phyloP scores from a whole-genome alignment of 2,329 filamentous ascomycete species.

The Intubia oerlemansii region DNA sequence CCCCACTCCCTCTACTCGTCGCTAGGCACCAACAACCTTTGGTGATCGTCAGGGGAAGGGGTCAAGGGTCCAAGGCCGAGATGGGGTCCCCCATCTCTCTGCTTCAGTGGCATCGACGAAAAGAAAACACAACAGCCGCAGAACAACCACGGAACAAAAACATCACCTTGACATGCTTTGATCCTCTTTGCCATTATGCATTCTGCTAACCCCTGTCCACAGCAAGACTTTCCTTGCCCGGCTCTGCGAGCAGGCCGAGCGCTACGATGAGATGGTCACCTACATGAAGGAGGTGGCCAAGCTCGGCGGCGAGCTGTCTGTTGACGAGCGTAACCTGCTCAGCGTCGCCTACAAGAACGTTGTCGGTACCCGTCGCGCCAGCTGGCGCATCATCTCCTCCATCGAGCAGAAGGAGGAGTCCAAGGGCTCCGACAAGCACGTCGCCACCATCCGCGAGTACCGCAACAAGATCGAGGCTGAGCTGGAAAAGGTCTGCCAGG shows the following conservation, averaged over 20 bases:
- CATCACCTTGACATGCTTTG: too few species aligned
- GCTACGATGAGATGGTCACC: slow-evolving; percentile 99
- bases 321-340: slow-evolving; percentile 96
- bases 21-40: too few species aligned
- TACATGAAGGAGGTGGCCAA: slow-evolving; percentile 99
- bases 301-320: slow-evolving; percentile 56
- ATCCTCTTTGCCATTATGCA: too few species aligned
- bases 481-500: slow-evolving; percentile 92
- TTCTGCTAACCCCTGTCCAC: slow-evolving; percentile 10
- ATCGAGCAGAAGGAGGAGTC: slow-evolving; percentile 99
- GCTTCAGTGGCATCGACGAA: too few species aligned
- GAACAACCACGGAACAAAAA: too few species aligned
- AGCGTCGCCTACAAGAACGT: slow-evolving; percentile 99
- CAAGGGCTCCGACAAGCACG: slow-evolving; percentile 88
- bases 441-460: slow-evolving; percentile 89
- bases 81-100: too few species aligned
- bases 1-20: too few species aligned
- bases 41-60: too few species aligned
- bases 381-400: slow-evolving; percentile 98
- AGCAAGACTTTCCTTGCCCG: slow-evolving; percentile 99
- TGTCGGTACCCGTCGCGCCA: slow-evolving; percentile 90
- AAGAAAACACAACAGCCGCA: too few species aligned
- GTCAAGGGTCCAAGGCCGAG: too few species aligned
- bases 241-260: slow-evolving; percentile 99
- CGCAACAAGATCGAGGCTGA: slow-evolving; percentile 95